Percentiles rank a stretch among this genome's conserved stretches.
Evolutionary conservation across 2,329 filamentous ascomycete species (phyloP).

Genomic region (Alternaria arborescens): DNA sequence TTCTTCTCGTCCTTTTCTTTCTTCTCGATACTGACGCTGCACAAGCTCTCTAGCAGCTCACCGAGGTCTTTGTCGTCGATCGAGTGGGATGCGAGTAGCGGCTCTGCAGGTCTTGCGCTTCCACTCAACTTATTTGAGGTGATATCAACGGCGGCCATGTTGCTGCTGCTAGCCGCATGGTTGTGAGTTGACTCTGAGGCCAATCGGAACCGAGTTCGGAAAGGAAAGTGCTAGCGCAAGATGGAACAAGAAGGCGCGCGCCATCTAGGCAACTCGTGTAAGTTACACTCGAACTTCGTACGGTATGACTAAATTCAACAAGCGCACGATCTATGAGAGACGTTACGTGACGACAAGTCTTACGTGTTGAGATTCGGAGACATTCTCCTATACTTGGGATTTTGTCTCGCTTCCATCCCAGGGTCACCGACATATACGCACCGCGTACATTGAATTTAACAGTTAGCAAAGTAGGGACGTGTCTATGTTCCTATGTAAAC

Average conservation of each 20-base stretch:
- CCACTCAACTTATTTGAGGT: neutral
- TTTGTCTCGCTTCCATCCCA: too few species aligned
- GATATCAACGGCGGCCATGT: neutral
- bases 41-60: conserved; percentile 14
- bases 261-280: too few species aligned
- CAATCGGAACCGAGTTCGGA: neutral
- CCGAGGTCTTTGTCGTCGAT: conserved; percentile 32
- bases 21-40: neutral
- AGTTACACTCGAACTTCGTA: neutral
- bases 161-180: neutral
- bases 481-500: neutral
- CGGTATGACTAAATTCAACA: too few species aligned
- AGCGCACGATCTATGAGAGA: neutral
- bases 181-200: neutral
- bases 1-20: neutral
- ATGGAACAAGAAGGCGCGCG: neutral
- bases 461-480: too few species aligned
- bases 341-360: neutral
- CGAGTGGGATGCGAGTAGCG: conserved; percentile 29
- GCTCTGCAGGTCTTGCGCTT: conserved; percentile 14
- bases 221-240: neutral
- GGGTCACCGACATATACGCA: too few species aligned
- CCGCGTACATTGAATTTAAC: too few species aligned
- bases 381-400: neutral
- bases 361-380: neutral